Conservation (phyloP, 2,329 filamentous ascomycete species). For the Podosphaera xanthii region DNA sequence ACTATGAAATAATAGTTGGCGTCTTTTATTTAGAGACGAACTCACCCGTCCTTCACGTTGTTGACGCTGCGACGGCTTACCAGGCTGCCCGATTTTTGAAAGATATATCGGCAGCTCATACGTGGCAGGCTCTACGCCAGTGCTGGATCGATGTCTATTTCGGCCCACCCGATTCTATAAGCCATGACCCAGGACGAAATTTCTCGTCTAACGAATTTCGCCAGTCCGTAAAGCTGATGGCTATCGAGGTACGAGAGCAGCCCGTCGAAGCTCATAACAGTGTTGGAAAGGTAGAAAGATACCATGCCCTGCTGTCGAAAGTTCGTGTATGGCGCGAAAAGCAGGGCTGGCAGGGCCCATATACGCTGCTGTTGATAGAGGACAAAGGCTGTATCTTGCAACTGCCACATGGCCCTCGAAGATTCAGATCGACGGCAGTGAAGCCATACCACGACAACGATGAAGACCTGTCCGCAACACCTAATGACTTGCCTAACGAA, state of each 20-base stretch:
- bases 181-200: conserved; percentile 1
- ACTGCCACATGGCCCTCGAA: background rate
- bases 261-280: background rate
- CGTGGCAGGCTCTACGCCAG: background rate
- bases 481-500: background rate
- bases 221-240: background rate
- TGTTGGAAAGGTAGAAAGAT: conserved; percentile 1
- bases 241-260: background rate
- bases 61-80: background rate
- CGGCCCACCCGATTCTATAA: conserved; percentile 1
- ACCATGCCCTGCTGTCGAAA: background rate
- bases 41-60: background rate
- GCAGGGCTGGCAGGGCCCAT: background rate
- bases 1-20: no score
- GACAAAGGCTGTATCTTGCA: background rate
- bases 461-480: background rate
- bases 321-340: conserved; percentile 3
- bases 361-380: background rate
- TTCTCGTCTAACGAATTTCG: conserved; percentile 3
- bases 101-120: background rate
- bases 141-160: conserved; percentile 4
- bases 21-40: background rate
- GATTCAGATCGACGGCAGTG: background rate
- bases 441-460: background rate
- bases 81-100: conserved; percentile 1